Base-by-base conservation (phyloP, 108 stramenopile species). In the Stephanodiscus triporus region DNA sequence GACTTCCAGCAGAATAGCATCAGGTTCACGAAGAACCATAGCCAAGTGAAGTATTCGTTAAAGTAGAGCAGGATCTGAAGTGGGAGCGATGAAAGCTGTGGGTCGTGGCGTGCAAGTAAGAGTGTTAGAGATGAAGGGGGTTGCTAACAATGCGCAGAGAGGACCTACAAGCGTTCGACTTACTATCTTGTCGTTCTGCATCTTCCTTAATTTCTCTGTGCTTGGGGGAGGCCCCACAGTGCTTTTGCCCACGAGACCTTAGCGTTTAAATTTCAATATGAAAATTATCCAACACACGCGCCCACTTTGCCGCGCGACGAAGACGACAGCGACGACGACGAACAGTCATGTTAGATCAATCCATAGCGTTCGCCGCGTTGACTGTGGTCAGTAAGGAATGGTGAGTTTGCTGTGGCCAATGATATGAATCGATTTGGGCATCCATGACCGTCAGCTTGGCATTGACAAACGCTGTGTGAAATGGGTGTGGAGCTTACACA, bases 31-130 rank as follows among this genome's bases (percentile, higher is more conserved):
- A 72, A 57, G 51, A 87, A 67, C 83, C 86, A 87, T 11, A 82
- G 32, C 24, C 58, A 27, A 48, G 85, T 75, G 73, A 67, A 88
- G 69, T 78, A 86, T 10, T 69, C 45, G 68, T 89, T 85, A 66
- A 90, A 84, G 51, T 87, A 86, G 26, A 90, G 65, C 6, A 88
- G 68, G 6, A 90, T 57, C 70, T 88, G 86, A 17, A 84, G 60
- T 11, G 85, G 88, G n/a, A 85, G 77, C 9, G 73, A 83, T 20
- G 84, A 85, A 47, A 87, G 76, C 77, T 79, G 67, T 32, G 51
- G 0, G 17, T 32, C 16, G 17, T 16, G 56, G 30, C 17, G 32
- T 14, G 1, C 10, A 7, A 56, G 29, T 10, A 29, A 29, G 24
- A 2, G 9, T 22, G 29, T 56, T 11, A 13, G 14, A 29, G 53